Conservation (phyloP, 2,329 filamentous ascomycete genomes). For the Talaromyces funiculosus region DNA sequence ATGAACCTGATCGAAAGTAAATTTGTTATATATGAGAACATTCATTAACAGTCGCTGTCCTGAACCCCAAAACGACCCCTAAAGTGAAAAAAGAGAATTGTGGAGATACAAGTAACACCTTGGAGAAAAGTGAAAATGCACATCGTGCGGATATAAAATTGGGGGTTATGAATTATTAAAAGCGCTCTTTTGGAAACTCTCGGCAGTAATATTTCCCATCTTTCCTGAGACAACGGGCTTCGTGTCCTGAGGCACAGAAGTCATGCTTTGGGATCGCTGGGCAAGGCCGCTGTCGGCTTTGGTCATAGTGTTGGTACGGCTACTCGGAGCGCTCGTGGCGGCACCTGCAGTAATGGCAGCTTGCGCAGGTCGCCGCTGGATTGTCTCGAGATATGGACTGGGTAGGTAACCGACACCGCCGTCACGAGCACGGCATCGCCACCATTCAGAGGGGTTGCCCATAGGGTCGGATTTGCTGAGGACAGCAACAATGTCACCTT, state of each 20-base stretch:
- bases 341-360: slow-evolving; percentile 40
- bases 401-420: slow-evolving; percentile 89
- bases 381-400: slow-evolving; percentile 77
- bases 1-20: neutral
- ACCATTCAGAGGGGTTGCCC: slow-evolving; percentile 93
- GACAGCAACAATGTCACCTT: slow-evolving; percentile 92
- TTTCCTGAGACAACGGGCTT: slow-evolving; percentile 53
- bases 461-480: slow-evolving; percentile 87
- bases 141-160: no score
- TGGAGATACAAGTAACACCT: neutral
- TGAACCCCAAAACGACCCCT: neutral
- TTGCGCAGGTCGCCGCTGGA: slow-evolving; percentile 51
- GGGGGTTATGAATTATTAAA: slow-evolving; percentile 39
- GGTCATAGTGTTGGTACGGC: slow-evolving; percentile 52
- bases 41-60: neutral
- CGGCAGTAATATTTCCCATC: slow-evolving; percentile 58
- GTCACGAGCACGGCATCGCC: slow-evolving; percentile 86
- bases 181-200: slow-evolving; percentile 66
- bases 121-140: neutral
- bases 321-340: slow-evolving; percentile 24
- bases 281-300: slow-evolving; percentile 13
- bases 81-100: neutral
- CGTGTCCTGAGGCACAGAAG: slow-evolving; percentile 20
- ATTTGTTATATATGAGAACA: neutral
- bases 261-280: slow-evolving; percentile 28